Base-by-base conservation (phyloP, 2,329 filamentous ascomycete species). In the Madurella mycetomatis region DNA sequence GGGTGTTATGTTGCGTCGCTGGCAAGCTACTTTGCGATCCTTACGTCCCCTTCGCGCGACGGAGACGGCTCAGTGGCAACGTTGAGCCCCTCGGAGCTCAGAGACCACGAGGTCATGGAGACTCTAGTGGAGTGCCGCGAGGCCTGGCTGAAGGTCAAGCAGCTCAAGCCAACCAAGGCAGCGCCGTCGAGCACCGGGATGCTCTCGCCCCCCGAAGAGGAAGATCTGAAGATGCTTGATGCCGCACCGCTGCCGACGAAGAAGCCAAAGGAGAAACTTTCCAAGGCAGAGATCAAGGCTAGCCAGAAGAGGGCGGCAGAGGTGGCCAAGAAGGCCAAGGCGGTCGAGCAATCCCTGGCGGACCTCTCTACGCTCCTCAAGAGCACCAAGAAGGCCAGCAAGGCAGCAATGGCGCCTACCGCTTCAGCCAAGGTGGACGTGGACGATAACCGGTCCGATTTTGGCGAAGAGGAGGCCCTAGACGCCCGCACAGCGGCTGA, bases 51-150 rank as follows among this genome's bases (percentile, higher is more conserved):
- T 1, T 80, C 85, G 2, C 78, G 85, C 47, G 83, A 85, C 55
- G 73, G 75, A 1, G 72, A 76, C 37, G 78, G 77, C 8, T 70
- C 74, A 0, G 71, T 73, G 12, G 79, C 84, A 55, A 79, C 89
- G 0, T 72, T 95, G 60, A 80, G 88, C 51, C 88, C 92, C 5
- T 76, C 80, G n/a, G 85, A 95, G 62, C 74, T 99, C 41, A 85
- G 90, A 57, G 89, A 96, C 50, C 94, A 99, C 70, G 85, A 90
- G 13, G 83, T 99, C 56, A 97, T 99, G 90, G 84, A 87, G 55
- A 88, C 83, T 15, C 72, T 99, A 37, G 74, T 96, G 41, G 83
- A 86, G 67, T 92, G 88, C 69, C 84, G 91, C 54, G 81, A 87
- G 54, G 78, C 92, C 9, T 99, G 94, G 94, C 76, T 84, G 49